Base-by-base conservation (phyloP, 176 grass and related monocot genomes). In the Cocos nucifera region DNA sequence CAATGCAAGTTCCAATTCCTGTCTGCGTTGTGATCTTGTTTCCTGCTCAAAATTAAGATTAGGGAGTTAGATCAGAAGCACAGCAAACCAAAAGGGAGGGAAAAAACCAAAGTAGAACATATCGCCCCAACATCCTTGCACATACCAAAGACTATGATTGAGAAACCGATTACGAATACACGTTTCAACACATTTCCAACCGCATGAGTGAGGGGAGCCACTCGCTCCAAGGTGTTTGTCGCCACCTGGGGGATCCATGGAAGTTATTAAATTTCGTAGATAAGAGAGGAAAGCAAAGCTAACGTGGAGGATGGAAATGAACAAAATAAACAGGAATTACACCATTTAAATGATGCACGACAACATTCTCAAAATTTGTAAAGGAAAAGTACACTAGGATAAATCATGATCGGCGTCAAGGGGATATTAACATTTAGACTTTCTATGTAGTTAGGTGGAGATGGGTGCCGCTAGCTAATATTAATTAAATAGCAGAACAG, bases 121-220 rank as follows among this genome's bases (percentile, higher is more conserved):
- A 54, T 20, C 48, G 50, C 56, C 65, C 63, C 63, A 53, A 65
- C 16, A 56, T 50, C 1, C 15, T 23, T 66, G 32, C 49, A 66
- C 69, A 70, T 81, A 98, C 93, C 93, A 50, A 98, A 98, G 32
- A 69, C 15, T 15, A 98, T 58, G 61, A 98, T 98, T 4, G 93
- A 86, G 66, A 98, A 98, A n/a, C 93, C 84, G 66, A 98, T 98
- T 56, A 98, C 93, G 49, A 98, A 98, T 9, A 98, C 93, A 82
- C 93, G 89, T 83, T 98, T 98, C 75, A 98, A 79, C 63, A 98
- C 93, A 80, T 98, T 98, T 52, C 93, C 93, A 19, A 98, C 93
- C 24, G 93, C 93, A 68, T 98, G 93, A 18, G 93, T 98, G 49
- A 98, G 82, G 70, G 93, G 93, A 54, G 93, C 84, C 55, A 98